Conservation (phyloP, 2,329 filamentous ascomycete species). For the Ambrosiella xylebori region DNA sequence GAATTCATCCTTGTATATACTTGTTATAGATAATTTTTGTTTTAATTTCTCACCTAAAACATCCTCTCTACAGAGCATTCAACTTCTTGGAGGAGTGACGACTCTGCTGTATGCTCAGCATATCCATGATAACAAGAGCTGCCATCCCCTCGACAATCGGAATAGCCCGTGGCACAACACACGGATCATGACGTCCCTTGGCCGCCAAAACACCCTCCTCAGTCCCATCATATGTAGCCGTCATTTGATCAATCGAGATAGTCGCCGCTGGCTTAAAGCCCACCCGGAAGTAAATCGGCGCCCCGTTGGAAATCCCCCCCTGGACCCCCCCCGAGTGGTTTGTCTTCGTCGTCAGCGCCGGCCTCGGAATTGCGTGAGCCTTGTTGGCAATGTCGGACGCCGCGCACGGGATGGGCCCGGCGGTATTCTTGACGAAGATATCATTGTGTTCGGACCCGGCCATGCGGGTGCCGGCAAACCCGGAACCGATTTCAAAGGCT, state of each 20-base stretch:
- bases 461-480: conserved; percentile 73
- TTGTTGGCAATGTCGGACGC: conserved; percentile 23
- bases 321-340: conserved; percentile 94
- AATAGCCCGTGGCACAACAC: conserved; percentile 74
- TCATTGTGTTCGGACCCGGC: conserved; percentile 88
- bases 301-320: conserved; percentile 87
- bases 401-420: conserved; percentile 21
- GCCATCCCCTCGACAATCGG: conserved; percentile 89
- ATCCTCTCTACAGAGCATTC: background rate
- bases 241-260: conserved; percentile 75
- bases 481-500: conserved; percentile 88
- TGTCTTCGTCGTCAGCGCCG: conserved; percentile 64
- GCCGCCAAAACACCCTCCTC: conserved; percentile 62
- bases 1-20: too few species aligned
- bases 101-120: conserved; percentile 64
- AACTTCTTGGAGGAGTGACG: conserved; percentile 21
- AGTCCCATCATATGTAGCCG: conserved; percentile 58
- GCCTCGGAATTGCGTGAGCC: conserved; percentile 26
- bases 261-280: conserved; percentile 93
- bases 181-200: conserved; percentile 89
- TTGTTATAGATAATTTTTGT: background rate
- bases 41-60: background rate
- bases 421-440: conserved; percentile 42
- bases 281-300: conserved; percentile 83
- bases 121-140: conserved; percentile 71